Evolutionary conservation across 768 basidiomycete genomes (phyloP), one percentile per base, ranked within the genome.

Genomic region (Naganishia onofrii): DNA sequence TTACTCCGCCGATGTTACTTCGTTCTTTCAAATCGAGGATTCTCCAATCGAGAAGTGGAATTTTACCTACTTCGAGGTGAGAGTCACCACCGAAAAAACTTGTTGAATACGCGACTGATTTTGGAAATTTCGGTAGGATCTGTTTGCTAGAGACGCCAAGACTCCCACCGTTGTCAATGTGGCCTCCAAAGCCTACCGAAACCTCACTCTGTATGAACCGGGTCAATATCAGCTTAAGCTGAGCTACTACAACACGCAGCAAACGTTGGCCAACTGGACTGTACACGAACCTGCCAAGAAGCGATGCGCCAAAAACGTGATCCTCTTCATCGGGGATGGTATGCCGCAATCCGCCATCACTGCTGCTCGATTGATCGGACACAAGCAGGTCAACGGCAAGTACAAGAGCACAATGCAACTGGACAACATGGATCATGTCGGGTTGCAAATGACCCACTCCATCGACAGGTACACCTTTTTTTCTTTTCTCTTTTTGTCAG

Each of bases 341-440:
- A 73, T 71, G 70, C 63, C 74, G 2, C 65, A 67, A 28, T 60
- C 70, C 28, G 54, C 63, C 67, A 73, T 81, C 57, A 78, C 81
- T 12, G 82, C 82, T 34, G 82, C 82, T 10, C 75, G 82, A 13
- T 70, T 83, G 46, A 70, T 83, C 17, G 82, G 76, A 0, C 82
- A 83, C 78, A 83, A 82, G 75, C 76, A 70, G 12, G 75, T 82
- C 76, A 82, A 80, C 71, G 81, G 82, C 31, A 76, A 78, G 56
- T 82, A 82, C 75, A 75, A 81, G 65, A 69, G 68, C 31, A 68
- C 38, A 52, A 69, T 69, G 69, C 54, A 32, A 3, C 17, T 46
- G 9, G 60, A 57, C 56, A 26, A 72, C 21, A 60, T 67, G 65
- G 46, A 63, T 26, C 32, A 57, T 36, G 60, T 71, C 4, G 66